Conservation (phyloP, 2,329 filamentous ascomycete genomes). For the Fusarium setosum region DNA sequence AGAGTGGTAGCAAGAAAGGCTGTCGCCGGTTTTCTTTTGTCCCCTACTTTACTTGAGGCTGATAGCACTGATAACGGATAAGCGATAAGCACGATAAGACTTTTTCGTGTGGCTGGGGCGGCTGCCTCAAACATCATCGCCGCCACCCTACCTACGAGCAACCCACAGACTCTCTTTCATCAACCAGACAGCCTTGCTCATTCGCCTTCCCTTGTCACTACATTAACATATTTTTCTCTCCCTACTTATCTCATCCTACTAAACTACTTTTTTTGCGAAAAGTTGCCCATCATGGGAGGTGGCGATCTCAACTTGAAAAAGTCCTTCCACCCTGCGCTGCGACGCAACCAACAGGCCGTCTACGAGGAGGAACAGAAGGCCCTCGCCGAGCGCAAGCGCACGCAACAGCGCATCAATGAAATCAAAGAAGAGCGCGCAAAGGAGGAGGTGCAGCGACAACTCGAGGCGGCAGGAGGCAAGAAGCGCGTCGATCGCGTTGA, state of each 20-base stretch:
- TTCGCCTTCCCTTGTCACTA: neutral
- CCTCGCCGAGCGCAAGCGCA: slow-evolving; percentile 93
- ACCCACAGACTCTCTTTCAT: slow-evolving; percentile 2
- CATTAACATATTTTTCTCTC: slow-evolving; percentile 13
- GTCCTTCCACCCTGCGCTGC: slow-evolving; percentile 91
- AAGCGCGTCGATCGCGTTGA: slow-evolving; percentile 88
- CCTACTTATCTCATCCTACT: slow-evolving; percentile 15
- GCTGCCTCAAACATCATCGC: slow-evolving; percentile 28
- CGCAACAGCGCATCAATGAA: slow-evolving; percentile 91
- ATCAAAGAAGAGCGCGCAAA: slow-evolving; percentile 93
- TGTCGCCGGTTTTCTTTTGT: no score
- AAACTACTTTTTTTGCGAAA: neutral
- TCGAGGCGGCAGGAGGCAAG: slow-evolving; percentile 87
- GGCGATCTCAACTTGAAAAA: slow-evolving; percentile 96
- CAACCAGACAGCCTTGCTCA: neutral
- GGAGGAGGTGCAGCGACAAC: slow-evolving; percentile 89
- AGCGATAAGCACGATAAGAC: slow-evolving; percentile 23
- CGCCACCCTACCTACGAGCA: slow-evolving; percentile 26
- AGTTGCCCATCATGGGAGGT: slow-evolving; percentile 78
- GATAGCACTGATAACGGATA: neutral
- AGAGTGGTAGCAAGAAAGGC: no score
- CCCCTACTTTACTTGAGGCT: no score
- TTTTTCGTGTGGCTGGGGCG: slow-evolving; percentile 28
- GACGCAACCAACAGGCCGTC: slow-evolving; percentile 90
- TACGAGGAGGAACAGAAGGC: slow-evolving; percentile 94